Evolutionary conservation across 1,284 basidiomycete genomes (phyloP).

Genomic region (Sporisorium reilianum): DNA sequence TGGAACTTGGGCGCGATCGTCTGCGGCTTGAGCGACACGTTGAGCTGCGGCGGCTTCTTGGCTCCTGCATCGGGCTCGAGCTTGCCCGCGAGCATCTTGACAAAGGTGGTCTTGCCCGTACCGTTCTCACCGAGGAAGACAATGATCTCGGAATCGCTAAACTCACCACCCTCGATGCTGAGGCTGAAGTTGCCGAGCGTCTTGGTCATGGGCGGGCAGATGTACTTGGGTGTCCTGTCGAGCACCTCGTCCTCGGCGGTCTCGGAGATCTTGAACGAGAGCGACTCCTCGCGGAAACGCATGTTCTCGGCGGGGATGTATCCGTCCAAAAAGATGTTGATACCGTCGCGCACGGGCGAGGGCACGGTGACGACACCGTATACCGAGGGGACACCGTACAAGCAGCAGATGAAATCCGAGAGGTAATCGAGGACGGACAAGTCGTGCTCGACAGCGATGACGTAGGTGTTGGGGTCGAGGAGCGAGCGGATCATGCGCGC

Average conservation of each 20-base stretch:
- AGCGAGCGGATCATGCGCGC: constrained; percentile 66
- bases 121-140: constrained; percentile 69
- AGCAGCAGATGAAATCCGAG: constrained; percentile 69
- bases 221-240: constrained; percentile 60
- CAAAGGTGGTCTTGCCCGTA: constrained; percentile 69
- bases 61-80: constrained; percentile 64
- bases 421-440: constrained; percentile 69
- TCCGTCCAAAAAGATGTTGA: constrained; percentile 70
- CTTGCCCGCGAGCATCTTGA: constrained; percentile 69
- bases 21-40: constrained; percentile 68
- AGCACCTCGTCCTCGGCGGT: constrained; percentile 65
- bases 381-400: constrained; percentile 68
- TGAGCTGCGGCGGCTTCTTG: constrained; percentile 66
- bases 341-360: constrained; percentile 67
- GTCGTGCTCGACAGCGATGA: constrained; percentile 69
- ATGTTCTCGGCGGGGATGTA: constrained; percentile 69
- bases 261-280: constrained; percentile 69
- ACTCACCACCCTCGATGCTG: constrained; percentile 65
- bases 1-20: constrained; percentile 69
- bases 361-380: constrained; percentile 69
- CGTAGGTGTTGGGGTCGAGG: constrained; percentile 67
- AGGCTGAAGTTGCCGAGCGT: constrained; percentile 67
- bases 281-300: constrained; percentile 68
- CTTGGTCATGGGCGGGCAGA: constrained; percentile 68
- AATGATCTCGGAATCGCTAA: constrained; percentile 68